Evolutionary conservation across 352 stramenopile species (phyloP).

Genomic region (Phytophthora sojae): DNA sequence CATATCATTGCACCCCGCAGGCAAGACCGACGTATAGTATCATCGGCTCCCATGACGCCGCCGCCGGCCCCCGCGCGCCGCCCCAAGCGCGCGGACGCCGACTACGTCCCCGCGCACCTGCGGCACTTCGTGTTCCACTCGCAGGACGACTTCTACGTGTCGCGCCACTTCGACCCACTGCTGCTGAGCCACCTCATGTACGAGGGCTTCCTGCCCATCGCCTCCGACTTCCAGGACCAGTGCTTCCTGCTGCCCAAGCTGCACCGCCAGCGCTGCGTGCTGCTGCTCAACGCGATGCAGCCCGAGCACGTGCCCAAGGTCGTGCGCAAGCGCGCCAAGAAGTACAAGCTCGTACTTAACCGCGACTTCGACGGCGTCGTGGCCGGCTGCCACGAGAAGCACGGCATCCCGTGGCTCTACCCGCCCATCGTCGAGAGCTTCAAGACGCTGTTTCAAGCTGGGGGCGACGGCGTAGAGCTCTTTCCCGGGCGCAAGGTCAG

Average conservation of each 20-base stretch:
- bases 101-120: conserved; percentile 91
- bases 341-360: conserved; percentile 91
- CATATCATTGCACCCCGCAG: neutral
- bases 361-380: conserved; percentile 91
- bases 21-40: too few species aligned
- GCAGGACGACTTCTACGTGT: conserved; percentile 95
- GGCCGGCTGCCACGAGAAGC: conserved; percentile 91
- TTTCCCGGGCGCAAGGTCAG: conserved; percentile 66
- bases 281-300: conserved; percentile 53
- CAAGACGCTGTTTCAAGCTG: conserved; percentile 65
- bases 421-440: conserved; percentile 90
- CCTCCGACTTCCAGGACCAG: conserved; percentile 74
- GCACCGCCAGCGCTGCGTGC: conserved; percentile 89
- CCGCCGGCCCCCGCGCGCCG: conserved; percentile 13
- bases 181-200: conserved; percentile 93
- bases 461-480: conserved; percentile 66
- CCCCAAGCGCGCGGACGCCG: conserved; percentile 55
- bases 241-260: conserved; percentile 91
- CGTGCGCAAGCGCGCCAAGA: conserved; percentile 90
- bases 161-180: conserved; percentile 87
- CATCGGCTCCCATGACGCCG: conserved; percentile 16
- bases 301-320: conserved; percentile 90
- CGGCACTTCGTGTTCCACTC: conserved; percentile 89
- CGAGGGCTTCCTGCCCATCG: conserved; percentile 96
- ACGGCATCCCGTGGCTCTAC: conserved; percentile 95